These are phyloP conservation scores for Candida succiphila DNA, from an alignment of 805 yeast species.

Conservation along the genomic window DNA sequence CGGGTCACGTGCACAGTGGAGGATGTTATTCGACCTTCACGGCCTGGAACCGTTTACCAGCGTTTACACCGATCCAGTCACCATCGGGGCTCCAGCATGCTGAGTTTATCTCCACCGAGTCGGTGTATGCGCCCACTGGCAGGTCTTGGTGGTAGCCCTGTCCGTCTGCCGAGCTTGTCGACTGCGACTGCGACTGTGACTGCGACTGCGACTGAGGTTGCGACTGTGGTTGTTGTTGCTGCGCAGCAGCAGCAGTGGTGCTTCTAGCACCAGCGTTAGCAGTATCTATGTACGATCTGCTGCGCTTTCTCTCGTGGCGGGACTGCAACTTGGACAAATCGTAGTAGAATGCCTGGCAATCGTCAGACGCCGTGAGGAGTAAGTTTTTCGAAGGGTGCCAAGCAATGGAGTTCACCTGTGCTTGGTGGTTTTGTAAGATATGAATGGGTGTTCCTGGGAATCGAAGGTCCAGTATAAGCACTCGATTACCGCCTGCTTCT, in stretches of 20 bases:
- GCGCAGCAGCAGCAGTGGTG: neutral
- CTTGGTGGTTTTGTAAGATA: slow-evolving; percentile 58
- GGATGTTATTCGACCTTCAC: slow-evolving; percentile 22
- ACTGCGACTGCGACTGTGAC: too few relatives aligned
- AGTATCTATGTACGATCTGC: neutral
- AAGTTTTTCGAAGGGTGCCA: slow-evolving; percentile 79
- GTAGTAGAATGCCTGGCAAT: slow-evolving; percentile 66
- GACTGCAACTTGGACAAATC: slow-evolving; percentile 32
- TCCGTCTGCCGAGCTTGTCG: neutral
- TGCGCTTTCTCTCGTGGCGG: neutral
- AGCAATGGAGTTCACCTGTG: slow-evolving; percentile 58
- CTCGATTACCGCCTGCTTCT: slow-evolving; percentile 56
- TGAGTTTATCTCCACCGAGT: slow-evolving; percentile 64
- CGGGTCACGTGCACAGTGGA: too few relatives aligned
- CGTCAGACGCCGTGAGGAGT: slow-evolving; percentile 58
- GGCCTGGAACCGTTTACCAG: slow-evolving; percentile 63
- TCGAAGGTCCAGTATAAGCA: slow-evolving; percentile 73
- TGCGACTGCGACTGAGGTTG: neutral
- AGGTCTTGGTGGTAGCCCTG: too few relatives aligned
- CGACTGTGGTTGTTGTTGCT: neutral
- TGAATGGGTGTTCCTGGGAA: slow-evolving; percentile 76
- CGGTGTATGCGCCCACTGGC: slow-evolving; percentile 14
- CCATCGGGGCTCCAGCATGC: slow-evolving; percentile 66
- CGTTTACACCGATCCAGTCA: slow-evolving; percentile 71
- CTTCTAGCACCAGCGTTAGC: neutral